Percentiles rank a stretch among this genome's conserved stretches.
These are phyloP conservation scores for Pyrenochaeta sp. DNA, from an alignment of 2,329 filamentous ascomycete species.

Conservation along the genomic window DNA sequence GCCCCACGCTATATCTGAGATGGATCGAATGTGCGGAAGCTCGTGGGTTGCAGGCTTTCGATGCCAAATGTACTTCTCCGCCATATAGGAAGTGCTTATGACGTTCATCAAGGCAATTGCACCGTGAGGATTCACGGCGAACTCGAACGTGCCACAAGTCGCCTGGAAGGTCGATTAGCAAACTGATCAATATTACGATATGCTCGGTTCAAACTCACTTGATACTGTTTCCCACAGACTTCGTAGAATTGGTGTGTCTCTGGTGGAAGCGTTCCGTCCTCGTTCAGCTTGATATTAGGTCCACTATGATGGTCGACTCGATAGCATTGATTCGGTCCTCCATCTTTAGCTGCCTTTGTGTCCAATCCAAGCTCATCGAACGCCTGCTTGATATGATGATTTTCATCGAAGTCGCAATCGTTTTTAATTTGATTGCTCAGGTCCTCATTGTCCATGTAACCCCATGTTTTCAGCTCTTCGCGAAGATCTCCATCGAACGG, in stretches of 20 bases:
- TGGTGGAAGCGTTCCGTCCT: slow-evolving; percentile 9
- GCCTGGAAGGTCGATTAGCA: slow-evolving; percentile 2
- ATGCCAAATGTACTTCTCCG: slow-evolving; percentile 10
- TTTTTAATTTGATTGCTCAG: slow-evolving; percentile 8
- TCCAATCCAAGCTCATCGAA: slow-evolving; percentile 16
- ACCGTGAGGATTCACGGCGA: slow-evolving; percentile 8
- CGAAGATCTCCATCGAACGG: slow-evolving; percentile 11
- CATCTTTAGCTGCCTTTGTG: slow-evolving; percentile 8
- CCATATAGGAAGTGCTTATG: slow-evolving; percentile 7
- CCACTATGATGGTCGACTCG: slow-evolving; percentile 14
- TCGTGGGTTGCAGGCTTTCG: slow-evolving; percentile 5
- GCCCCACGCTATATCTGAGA: slow-evolving; percentile 16
- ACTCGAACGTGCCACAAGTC: slow-evolving; percentile 12
- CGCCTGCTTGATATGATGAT: slow-evolving; percentile 11
- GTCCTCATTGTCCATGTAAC: slow-evolving; percentile 12
- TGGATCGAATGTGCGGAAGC: slow-evolving; percentile 11
- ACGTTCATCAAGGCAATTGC: slow-evolving; percentile 14
- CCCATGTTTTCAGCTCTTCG: slow-evolving; percentile 14
- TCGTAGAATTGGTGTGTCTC: slow-evolving; percentile 15
- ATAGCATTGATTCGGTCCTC: slow-evolving; percentile 18
- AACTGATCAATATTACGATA: not conserved
- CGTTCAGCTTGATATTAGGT: slow-evolving; percentile 11
- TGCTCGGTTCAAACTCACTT: not conserved
- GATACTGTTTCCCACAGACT: slow-evolving; percentile 13
- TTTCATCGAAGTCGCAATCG: slow-evolving; percentile 17